A percentile compares a stretch with the other conserved stretches of the same genome.
Evolutionary conservation across 2,329 filamentous ascomycete genomes (phyloP).

Genomic region (Trichoderma guizhouense): DNA sequence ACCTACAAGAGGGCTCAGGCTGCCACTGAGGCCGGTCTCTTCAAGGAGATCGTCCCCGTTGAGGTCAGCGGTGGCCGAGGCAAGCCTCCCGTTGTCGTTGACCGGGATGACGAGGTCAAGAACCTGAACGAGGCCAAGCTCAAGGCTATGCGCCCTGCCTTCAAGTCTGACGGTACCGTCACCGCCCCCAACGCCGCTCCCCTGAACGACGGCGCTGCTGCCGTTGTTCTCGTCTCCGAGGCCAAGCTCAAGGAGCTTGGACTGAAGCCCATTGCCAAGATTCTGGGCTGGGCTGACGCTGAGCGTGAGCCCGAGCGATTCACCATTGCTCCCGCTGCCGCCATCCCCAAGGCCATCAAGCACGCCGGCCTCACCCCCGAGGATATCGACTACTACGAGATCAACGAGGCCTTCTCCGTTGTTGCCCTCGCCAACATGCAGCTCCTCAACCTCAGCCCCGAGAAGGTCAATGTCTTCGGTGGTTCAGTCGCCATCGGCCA

Average conservation of each 20-base stretch:
- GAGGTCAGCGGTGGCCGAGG: constrained; percentile 84
- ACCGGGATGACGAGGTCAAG: constrained; percentile 92
- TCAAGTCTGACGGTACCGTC: constrained; percentile 81
- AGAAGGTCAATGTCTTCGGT: constrained; percentile 93
- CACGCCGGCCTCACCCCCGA: constrained; percentile 79
- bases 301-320: constrained; percentile 90
- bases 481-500: constrained; percentile 95
- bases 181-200: constrained; percentile 96
- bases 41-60: constrained; percentile 86
- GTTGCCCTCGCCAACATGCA: constrained; percentile 97
- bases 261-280: constrained; percentile 91
- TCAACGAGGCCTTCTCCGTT: constrained; percentile 98
- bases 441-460: constrained; percentile 71
- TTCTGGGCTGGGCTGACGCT: constrained; percentile 95
- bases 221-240: constrained; percentile 90
- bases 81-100: constrained; percentile 78
- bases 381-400: constrained; percentile 90
- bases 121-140: constrained; percentile 86
- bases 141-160: constrained; percentile 78
- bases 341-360: constrained; percentile 95
- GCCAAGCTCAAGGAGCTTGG: constrained; percentile 88
- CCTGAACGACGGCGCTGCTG: constrained; percentile 90
- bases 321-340: constrained; percentile 88
- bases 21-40: constrained; percentile 76
- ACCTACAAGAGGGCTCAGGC: constrained; percentile 92